Percentiles rank a stretch among this genome's conserved stretches.
phyloP scores from a whole-genome alignment of 1,139 yeast species.

The Pichia sp. region DNA sequence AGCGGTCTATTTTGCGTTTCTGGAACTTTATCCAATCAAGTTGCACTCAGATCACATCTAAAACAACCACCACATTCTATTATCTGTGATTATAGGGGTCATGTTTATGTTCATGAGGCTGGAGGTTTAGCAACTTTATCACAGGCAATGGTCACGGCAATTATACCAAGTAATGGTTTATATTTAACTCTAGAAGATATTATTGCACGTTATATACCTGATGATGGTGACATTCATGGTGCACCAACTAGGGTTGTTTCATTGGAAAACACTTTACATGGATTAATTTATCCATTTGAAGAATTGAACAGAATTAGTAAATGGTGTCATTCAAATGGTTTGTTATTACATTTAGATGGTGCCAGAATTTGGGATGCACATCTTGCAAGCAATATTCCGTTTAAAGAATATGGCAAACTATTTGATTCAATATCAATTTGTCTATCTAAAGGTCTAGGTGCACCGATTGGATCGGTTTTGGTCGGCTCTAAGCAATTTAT shows the following conservation, averaged over 20 bases:
- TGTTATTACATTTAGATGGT: slow-evolving; percentile 82
- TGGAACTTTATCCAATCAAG: slow-evolving; percentile 88
- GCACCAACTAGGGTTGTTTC: slow-evolving; percentile 86
- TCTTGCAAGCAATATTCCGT: slow-evolving; percentile 62
- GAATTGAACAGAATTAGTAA: slow-evolving; percentile 68
- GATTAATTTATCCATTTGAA: slow-evolving; percentile 72
- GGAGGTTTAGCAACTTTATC: slow-evolving; percentile 86
- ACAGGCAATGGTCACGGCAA: slow-evolving; percentile 89
- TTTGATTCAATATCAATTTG: slow-evolving; percentile 90
- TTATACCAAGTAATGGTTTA: slow-evolving; percentile 64
- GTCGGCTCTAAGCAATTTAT: slow-evolving; percentile 64
- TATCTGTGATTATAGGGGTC: slow-evolving; percentile 80
- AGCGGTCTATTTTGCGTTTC: slow-evolving; percentile 81
- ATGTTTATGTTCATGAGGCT: slow-evolving; percentile 78
- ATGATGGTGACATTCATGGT: slow-evolving; percentile 77
- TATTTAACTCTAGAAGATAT: slow-evolving; percentile 80
- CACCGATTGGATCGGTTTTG: slow-evolving; percentile 87
- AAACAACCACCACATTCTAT: slow-evolving; percentile 82
- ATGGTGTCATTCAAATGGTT: slow-evolving; percentile 60
- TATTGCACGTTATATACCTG: slow-evolving; percentile 55
- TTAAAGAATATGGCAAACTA: slow-evolving; percentile 65
- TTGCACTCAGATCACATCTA: slow-evolving; percentile 72
- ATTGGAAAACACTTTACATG: slow-evolving; percentile 83
- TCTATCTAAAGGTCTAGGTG: slow-evolving; percentile 85
- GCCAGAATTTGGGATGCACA: slow-evolving; percentile 94